Evolutionary conservation across 441 rosid species (phyloP).

Genomic region (Populus hybrid): DNA sequence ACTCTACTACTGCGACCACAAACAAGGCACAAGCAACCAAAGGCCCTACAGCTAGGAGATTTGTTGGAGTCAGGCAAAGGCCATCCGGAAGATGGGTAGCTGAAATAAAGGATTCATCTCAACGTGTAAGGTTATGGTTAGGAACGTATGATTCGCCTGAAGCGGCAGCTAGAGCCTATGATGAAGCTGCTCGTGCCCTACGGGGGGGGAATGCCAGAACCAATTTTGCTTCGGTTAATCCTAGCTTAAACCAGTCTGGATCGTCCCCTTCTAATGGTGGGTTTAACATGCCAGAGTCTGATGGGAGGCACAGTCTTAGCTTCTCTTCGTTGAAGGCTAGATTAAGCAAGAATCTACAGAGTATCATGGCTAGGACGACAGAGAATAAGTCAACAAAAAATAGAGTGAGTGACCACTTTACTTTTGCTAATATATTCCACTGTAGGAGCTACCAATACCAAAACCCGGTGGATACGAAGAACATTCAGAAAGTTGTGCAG

Average conservation of each 20-base stretch:
- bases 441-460: slow-evolving; percentile 38
- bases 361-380: slow-evolving; percentile 47
- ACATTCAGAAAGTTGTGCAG: slow-evolving; percentile 55
- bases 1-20: slow-evolving; percentile 11
- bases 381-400: slow-evolving; percentile 49
- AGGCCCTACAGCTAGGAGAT: slow-evolving; percentile 33
- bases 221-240: slow-evolving; percentile 36
- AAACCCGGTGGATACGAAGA: slow-evolving; percentile 38
- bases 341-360: slow-evolving; percentile 60
- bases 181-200: slow-evolving; percentile 65
- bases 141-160: slow-evolving; percentile 78
- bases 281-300: slow-evolving; percentile 17
- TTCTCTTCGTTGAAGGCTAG: slow-evolving; percentile 61
- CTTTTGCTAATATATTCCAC: slow-evolving; percentile 63
- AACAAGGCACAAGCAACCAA: slow-evolving; percentile 20
- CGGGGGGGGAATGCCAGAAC: slow-evolving; percentile 69
- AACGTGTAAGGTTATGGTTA: slow-evolving; percentile 75
- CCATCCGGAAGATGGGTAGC: slow-evolving; percentile 62
- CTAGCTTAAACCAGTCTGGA: slow-evolving; percentile 8
- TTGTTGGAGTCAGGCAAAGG: slow-evolving; percentile 70
- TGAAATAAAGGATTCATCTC: slow-evolving; percentile 57
- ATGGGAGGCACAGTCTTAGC: slow-evolving; percentile 40
- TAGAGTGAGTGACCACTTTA: slow-evolving; percentile 64
- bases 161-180: slow-evolving; percentile 70
- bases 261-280: slow-evolving; percentile 26